Evolutionary conservation across 129 eudicot genomes (phyloP).

Genomic region (Deinandra increscens): DNA sequence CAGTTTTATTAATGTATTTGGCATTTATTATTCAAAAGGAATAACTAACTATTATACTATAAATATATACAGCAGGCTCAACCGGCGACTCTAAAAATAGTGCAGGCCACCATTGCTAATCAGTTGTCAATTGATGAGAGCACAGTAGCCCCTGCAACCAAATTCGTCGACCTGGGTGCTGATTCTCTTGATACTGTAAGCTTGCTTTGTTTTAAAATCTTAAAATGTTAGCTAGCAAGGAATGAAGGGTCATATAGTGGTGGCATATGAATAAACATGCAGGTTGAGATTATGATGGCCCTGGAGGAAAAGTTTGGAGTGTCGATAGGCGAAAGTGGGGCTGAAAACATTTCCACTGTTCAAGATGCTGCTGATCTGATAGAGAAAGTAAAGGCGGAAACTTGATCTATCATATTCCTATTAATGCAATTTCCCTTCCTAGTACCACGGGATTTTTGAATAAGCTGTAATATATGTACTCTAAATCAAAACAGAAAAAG

Average conservation of each 20-base stretch:
- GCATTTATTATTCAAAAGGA: too few species aligned
- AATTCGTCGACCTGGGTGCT: slow-evolving; percentile 63
- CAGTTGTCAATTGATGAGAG: slow-evolving; percentile 56
- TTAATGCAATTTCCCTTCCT: too few species aligned
- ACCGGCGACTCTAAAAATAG: slow-evolving; percentile 52
- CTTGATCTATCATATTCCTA: slow-evolving; percentile 3
- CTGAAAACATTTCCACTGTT: slow-evolving; percentile 63
- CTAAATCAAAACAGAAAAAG: too few species aligned
- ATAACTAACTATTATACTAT: too few species aligned
- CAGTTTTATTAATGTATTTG: too few species aligned
- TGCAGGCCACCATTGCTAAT: slow-evolving; percentile 57
- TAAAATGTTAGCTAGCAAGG: neutral
- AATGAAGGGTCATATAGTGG: too few species aligned
- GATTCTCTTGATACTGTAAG: slow-evolving; percentile 65
- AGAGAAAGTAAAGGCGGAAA: slow-evolving; percentile 52
- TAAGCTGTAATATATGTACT: too few species aligned
- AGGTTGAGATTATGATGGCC: slow-evolving; percentile 75
- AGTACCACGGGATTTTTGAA: too few species aligned
- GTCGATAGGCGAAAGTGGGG: slow-evolving; percentile 60
- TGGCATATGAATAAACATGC: neutral
- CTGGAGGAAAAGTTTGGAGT: slow-evolving; percentile 60
- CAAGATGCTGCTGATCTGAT: slow-evolving; percentile 71
- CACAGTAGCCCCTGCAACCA: slow-evolving; percentile 52
- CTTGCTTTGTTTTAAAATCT: too few species aligned
- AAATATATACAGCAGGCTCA: slow-evolving; percentile 41